Evolutionary conservation across 2,329 filamentous ascomycete genomes (phyloP).

Genomic region (Cercospora sp.): DNA sequence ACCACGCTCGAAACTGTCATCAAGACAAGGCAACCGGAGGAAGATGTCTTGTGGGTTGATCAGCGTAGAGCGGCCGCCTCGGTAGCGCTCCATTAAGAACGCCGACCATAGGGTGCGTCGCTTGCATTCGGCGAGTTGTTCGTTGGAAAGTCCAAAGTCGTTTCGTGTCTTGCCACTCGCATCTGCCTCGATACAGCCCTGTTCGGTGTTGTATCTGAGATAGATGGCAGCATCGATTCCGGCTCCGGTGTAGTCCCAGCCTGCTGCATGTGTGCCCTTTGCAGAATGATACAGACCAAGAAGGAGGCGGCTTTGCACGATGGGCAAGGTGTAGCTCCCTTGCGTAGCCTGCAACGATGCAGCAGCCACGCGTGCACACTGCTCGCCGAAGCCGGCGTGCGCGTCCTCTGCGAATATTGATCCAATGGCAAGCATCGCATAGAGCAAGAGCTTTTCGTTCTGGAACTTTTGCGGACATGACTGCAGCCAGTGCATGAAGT

Average conservation of each 20-base stretch:
- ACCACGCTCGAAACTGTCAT: conserved; percentile 62
- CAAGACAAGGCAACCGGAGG: conserved; percentile 63
- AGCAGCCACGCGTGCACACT: conserved; percentile 57
- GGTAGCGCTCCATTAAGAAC: conserved; percentile 68
- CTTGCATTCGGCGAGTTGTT: conserved; percentile 62
- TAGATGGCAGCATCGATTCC: conserved; percentile 62
- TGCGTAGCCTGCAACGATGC: conserved; percentile 56
- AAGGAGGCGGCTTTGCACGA: conserved; percentile 67
- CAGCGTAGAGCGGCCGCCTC: conserved; percentile 51
- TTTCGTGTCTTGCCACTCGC: conserved; percentile 13
- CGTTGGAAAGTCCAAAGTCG: conserved; percentile 33
- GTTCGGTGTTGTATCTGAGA: conserved; percentile 60
- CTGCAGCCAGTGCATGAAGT: conserved; percentile 60
- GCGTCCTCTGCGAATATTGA: conserved; percentile 56
- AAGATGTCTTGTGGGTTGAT: conserved; percentile 66
- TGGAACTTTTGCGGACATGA: conserved; percentile 38
- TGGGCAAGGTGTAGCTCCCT: conserved; percentile 59
- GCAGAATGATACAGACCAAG: conserved; percentile 67
- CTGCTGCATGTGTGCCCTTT: conserved; percentile 58
- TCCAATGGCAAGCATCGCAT: conserved; percentile 59
- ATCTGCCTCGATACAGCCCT: conserved; percentile 39
- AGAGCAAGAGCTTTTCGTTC: conserved; percentile 59
- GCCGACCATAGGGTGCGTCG: conserved; percentile 72
- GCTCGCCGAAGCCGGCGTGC: conserved; percentile 43
- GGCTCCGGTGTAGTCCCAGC: conserved; percentile 64